Evolutionary conservation across 75 land plant species (phyloP).

Genomic region (Picea sitchensis): DNA sequence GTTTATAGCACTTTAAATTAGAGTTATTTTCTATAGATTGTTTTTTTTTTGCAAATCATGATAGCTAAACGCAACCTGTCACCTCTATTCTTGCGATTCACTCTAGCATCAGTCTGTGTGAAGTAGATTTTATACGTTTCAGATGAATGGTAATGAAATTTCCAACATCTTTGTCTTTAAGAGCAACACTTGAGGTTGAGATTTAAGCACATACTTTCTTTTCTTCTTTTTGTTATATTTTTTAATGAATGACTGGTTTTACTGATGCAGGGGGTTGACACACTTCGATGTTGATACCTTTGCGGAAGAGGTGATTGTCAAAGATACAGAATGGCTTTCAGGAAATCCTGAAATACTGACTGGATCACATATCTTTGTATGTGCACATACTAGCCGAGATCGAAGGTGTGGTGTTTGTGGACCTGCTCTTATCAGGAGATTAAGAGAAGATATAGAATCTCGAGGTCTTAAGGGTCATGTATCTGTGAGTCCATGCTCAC

Average conservation of each 20-base stretch:
- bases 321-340: conserved; percentile 67
- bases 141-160: background rate
- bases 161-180: background rate
- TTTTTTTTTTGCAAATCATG: background rate
- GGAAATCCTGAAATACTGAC: conserved; percentile 60
- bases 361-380: conserved; percentile 83
- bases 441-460: conserved; percentile 63
- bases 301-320: conserved; percentile 93
- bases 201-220: background rate
- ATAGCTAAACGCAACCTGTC: no score
- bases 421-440: conserved; percentile 62
- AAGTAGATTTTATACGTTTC: background rate
- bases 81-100: background rate
- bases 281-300: conserved; percentile 83
- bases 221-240: background rate
- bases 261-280: conserved; percentile 69
- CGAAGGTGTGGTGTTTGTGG: conserved; percentile 96
- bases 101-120: background rate
- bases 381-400: conserved; percentile 85
- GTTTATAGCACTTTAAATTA: background rate
- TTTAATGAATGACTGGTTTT: background rate
- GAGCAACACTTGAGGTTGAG: background rate
- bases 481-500: conserved; percentile 83
- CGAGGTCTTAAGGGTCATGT: conserved; percentile 65
- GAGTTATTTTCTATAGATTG: background rate